A percentile compares a stretch with the other conserved stretches of the same genome.
Conservation (phyloP, 75 land plant genomes). For the Picea glauca region DNA sequence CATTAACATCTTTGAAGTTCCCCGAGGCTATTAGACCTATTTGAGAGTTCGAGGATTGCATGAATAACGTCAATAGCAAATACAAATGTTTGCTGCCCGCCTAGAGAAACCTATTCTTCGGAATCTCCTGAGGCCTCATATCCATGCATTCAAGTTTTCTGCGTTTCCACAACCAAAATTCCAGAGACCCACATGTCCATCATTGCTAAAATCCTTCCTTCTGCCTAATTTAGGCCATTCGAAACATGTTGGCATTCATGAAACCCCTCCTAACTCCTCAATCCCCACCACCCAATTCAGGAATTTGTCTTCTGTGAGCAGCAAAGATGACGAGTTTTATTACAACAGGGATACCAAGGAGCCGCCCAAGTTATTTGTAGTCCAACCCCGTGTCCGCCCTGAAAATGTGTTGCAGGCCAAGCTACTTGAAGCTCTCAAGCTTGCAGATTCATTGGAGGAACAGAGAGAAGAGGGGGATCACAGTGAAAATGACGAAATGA, state of each 20-base stretch:
- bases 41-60: not conserved
- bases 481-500: slow-evolving; percentile 20
- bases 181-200: not conserved
- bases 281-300: not conserved
- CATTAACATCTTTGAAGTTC: not conserved
- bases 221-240: not conserved
- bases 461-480: slow-evolving; percentile 35
- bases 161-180: not conserved
- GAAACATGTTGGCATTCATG: not conserved
- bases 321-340: not conserved
- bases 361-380: slow-evolving; percentile 73
- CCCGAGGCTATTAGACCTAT: not conserved
- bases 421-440: slow-evolving; percentile 77
- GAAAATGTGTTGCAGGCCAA: slow-evolving; percentile 50
- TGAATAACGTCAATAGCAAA: not conserved
- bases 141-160: not conserved
- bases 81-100: not conserved
- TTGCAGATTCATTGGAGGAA: slow-evolving; percentile 76
- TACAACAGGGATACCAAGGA: slow-evolving; percentile 30
- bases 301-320: not conserved
- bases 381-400: slow-evolving; percentile 80
- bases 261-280: not conserved
- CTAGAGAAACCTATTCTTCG: not conserved
- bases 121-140: not conserved
- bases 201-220: not conserved